Percentiles rank a stretch among this genome's conserved stretches.
phyloP scores from a whole-genome alignment of 1,284 basidiomycete genomes.

The Rhodotorula sp. region DNA sequence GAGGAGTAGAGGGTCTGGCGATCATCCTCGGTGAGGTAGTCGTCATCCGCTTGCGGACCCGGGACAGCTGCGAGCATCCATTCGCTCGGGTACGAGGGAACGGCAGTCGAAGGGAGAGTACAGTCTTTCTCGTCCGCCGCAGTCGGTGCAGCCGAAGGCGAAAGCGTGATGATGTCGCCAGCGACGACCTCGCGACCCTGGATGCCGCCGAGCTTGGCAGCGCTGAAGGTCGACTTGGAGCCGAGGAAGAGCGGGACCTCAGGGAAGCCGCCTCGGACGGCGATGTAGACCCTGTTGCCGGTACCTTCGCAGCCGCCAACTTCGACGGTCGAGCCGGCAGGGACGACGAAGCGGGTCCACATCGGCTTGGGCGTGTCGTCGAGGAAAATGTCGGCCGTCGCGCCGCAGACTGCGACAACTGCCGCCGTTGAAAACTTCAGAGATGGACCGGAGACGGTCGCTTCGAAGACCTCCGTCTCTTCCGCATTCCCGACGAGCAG shows the following conservation, averaged over 20 bases:
- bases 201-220: slow-evolving; percentile 46
- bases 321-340: slow-evolving; percentile 54
- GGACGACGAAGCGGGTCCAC: slow-evolving; percentile 59
- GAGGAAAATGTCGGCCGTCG: slow-evolving; percentile 54
- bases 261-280: slow-evolving; percentile 63
- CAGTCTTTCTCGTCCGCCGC: neutral
- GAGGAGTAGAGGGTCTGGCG: slow-evolving; percentile 56
- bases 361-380: slow-evolving; percentile 53
- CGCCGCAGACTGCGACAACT: slow-evolving; percentile 63
- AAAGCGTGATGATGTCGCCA: slow-evolving; percentile 55
- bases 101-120: neutral
- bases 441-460: slow-evolving; percentile 52
- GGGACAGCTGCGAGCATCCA: slow-evolving; percentile 61
- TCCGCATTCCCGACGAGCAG: slow-evolving; percentile 60
- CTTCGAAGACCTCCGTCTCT: slow-evolving; percentile 62
- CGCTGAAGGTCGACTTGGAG: slow-evolving; percentile 51
- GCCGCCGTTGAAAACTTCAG: slow-evolving; percentile 57
- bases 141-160: neutral
- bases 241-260: slow-evolving; percentile 59
- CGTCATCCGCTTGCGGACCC: slow-evolving; percentile 65
- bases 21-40: slow-evolving; percentile 59
- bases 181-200: slow-evolving; percentile 56
- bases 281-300: slow-evolving; percentile 62
- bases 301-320: slow-evolving; percentile 48
- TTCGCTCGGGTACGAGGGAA: slow-evolving; percentile 40